Conservation (phyloP, 148 eudicot species). For the Silene conica region DNA sequence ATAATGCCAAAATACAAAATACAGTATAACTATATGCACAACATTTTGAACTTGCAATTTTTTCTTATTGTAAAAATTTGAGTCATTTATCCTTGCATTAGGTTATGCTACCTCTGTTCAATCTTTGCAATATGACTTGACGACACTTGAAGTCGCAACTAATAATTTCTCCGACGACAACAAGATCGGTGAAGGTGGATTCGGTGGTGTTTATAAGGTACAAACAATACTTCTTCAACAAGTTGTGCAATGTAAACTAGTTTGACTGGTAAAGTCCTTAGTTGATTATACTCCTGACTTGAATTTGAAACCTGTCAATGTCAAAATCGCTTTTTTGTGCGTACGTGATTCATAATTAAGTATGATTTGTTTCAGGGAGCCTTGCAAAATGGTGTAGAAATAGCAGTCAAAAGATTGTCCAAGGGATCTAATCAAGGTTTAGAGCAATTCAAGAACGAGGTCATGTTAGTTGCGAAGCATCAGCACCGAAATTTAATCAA, state of each 20-base stretch:
- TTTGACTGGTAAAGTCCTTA: not conserved
- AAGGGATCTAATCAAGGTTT: constrained; percentile 11
- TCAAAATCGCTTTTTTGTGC: too few species aligned
- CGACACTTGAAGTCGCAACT: constrained; percentile 7
- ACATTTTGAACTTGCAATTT: too few species aligned
- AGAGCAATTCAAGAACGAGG: constrained; percentile 26
- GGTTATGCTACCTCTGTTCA: too few species aligned
- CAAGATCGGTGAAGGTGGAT: constrained; percentile 19
- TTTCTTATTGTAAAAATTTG: too few species aligned
- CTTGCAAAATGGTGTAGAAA: constrained; percentile 19
- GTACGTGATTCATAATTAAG: not conserved
- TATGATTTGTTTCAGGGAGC: constrained; percentile 6
- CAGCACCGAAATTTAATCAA: constrained; percentile 27
- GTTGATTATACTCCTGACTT: not conserved
- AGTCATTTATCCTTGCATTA: too few species aligned
- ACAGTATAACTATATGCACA: too few species aligned
- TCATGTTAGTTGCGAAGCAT: constrained; percentile 21
- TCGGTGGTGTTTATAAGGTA: constrained; percentile 17
- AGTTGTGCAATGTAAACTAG: not conserved
- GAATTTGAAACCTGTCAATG: too few species aligned
- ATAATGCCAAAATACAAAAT: too few species aligned
- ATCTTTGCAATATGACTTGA: not conserved
- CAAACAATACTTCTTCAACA: not conserved
- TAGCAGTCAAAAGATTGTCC: constrained; percentile 20
- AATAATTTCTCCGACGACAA: not conserved